Conservation (phyloP, 1,139 yeast genomes). For the Candida sojae region DNA sequence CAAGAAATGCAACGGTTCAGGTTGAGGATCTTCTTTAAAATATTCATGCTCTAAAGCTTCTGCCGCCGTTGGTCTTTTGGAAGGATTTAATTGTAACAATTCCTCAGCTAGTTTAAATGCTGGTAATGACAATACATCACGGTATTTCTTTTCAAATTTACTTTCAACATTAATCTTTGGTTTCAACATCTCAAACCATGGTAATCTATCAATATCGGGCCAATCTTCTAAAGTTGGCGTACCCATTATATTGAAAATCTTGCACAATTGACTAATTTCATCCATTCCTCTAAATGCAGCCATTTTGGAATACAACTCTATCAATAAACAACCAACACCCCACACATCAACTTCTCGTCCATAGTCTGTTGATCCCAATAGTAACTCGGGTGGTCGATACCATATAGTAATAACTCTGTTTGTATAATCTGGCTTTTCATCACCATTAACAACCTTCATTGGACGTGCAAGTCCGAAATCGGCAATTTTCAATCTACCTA, state of each 20-base stretch:
- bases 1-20: constrained; percentile 57
- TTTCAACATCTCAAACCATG: constrained; percentile 89
- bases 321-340: constrained; percentile 93
- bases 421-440: constrained; percentile 74
- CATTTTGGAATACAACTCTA: constrained; percentile 72
- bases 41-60: constrained; percentile 84
- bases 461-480: constrained; percentile 93
- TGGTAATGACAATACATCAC: constrained; percentile 47
- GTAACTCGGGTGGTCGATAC: constrained; percentile 95
- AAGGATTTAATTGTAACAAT: constrained; percentile 70
- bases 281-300: constrained; percentile 89
- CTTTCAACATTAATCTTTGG: constrained; percentile 53
- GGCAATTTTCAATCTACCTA: constrained; percentile 80
- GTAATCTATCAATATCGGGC: constrained; percentile 75
- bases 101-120: constrained; percentile 67
- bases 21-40: constrained; percentile 68
- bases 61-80: constrained; percentile 72
- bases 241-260: constrained; percentile 83
- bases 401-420: constrained; percentile 93
- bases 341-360: constrained; percentile 92
- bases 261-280: constrained; percentile 79
- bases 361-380: constrained; percentile 87
- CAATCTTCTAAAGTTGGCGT: constrained; percentile 76
- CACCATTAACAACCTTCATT: constrained; percentile 56
- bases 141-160: constrained; percentile 51